These are phyloP conservation scores for Kodamaea alishanica DNA, from an alignment of 1,139 yeast species.

Conservation along the genomic window DNA sequence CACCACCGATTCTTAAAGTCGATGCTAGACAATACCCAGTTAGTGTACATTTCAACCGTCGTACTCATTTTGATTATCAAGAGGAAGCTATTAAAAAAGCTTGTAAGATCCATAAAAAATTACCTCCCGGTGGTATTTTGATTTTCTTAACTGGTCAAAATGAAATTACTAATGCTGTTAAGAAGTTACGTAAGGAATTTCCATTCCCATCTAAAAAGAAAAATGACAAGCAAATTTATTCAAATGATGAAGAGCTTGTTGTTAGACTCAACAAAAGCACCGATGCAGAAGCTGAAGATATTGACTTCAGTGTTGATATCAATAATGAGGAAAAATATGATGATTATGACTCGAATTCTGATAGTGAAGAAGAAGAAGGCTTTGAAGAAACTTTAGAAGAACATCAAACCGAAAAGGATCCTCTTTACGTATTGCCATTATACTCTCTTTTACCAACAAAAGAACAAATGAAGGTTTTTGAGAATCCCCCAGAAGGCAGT, in stretches of 20 bases:
- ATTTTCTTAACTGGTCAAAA: conserved; percentile 92
- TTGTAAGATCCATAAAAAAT: conserved; percentile 75
- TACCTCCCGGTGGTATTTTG: conserved; percentile 94
- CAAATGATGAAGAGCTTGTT: conserved; percentile 31
- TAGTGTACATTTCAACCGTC: conserved; percentile 81
- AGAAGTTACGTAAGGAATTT: conserved; percentile 62
- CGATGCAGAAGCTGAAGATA: conserved; percentile 81
- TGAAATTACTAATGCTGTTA: conserved; percentile 78
- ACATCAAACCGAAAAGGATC: conserved; percentile 75
- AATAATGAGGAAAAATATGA: conserved; percentile 31
- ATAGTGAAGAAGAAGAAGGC: conserved; percentile 77
- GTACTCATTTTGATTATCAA: conserved; percentile 71
- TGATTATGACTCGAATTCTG: conserved; percentile 32
- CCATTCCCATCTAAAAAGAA: conserved; percentile 46
- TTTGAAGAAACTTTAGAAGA: conserved; percentile 78
- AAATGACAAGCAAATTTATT: conserved; percentile 10
- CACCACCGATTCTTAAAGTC: conserved; percentile 90
- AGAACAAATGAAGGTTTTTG: conserved; percentile 92
- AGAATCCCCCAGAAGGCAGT: conserved; percentile 78
- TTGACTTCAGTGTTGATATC: conserved; percentile 67
- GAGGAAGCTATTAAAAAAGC: conserved; percentile 87
- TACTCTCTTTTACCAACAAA: conserved; percentile 88
- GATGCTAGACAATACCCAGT: conserved; percentile 96
- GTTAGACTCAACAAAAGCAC: conserved; percentile 60
- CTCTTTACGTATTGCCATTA: conserved; percentile 84